A percentile compares a stretch with the other conserved stretches of the same genome.
Conservation (phyloP, 2,329 filamentous ascomycete species). For the Ceratocystis albifundus region DNA sequence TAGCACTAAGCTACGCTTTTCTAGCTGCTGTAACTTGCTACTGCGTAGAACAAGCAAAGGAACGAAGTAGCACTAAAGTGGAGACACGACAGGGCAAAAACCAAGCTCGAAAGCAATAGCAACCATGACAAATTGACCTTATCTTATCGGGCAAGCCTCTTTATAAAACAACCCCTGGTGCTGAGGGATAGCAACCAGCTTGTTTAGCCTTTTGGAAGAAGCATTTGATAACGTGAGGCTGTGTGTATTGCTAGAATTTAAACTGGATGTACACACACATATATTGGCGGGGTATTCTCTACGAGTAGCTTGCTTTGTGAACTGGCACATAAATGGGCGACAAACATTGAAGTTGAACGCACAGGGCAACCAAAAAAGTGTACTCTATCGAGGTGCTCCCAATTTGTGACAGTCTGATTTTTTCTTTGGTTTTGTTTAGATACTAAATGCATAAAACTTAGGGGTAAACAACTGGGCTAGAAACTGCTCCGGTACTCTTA, state of each 20-base stretch:
- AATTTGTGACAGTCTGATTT: background rate
- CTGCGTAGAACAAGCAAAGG: background rate
- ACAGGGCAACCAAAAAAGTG: background rate
- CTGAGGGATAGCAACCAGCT: background rate
- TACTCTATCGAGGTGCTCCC: background rate
- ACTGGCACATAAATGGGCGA: background rate
- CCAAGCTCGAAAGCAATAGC: background rate
- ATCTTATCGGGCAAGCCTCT: background rate
- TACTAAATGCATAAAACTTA: background rate
- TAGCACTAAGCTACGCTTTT: background rate
- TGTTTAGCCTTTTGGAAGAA: background rate
- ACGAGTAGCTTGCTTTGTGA: background rate
- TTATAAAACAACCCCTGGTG: background rate
- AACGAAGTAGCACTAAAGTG: constrained; percentile 1
- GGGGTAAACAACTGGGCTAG: background rate
- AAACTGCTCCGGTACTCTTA: no score
- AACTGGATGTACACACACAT: background rate
- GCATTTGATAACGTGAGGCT: background rate
- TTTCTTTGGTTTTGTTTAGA: background rate
- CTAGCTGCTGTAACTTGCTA: background rate
- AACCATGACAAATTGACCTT: constrained; percentile 2
- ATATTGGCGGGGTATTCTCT: background rate
- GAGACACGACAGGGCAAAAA: background rate
- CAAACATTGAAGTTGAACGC: background rate
- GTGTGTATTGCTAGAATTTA: background rate